A percentile compares a stretch with the other conserved stretches of the same genome.
These are phyloP conservation scores for Citrus sinensis DNA, from an alignment of 345 rosid genomes.

Conservation along the genomic window DVS_A1.0 CM039164.1:27043501-27044000, in stretches of 20 bases:
- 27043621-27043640: no score
- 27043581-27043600: not conserved
- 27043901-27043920: no score
- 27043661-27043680: no score
- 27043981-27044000: no score
- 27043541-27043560: no score
- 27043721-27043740: slow-evolving; percentile 12
- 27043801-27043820: slow-evolving; percentile 32
- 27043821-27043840: slow-evolving; percentile 25
- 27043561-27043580: slow-evolving; percentile 11
- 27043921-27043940: not conserved
- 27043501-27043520: no score
- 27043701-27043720: not conserved
- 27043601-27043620: no score
- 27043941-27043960: not conserved
- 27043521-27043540: no score
- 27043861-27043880: not conserved
- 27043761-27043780: slow-evolving; percentile 23
- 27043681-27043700: not conserved
- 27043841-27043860: slow-evolving; percentile 7
- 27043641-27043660: no score
- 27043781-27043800: slow-evolving; percentile 34
- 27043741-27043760: slow-evolving; percentile 29
- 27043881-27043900: not conserved
- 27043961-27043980: no score